These are phyloP conservation scores for Clonostachys rhizophaga DNA, from an alignment of 2,329 filamentous ascomycete genomes.

Conservation along the genomic window DNA sequence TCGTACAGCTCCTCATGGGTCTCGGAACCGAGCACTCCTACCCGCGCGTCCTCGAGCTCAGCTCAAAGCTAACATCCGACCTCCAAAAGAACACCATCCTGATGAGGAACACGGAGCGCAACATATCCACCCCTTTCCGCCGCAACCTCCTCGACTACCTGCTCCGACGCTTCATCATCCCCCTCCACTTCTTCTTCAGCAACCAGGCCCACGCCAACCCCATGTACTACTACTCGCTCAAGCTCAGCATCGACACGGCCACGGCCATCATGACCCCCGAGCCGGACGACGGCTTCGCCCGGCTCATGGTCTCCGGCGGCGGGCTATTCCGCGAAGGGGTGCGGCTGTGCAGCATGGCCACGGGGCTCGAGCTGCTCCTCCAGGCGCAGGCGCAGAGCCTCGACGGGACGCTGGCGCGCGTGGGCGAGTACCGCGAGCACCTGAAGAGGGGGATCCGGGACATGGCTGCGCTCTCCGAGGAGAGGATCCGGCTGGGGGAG, in stretches of 20 bases:
- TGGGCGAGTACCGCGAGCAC: constrained; percentile 12
- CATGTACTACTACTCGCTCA: constrained; percentile 42
- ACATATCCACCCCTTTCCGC: constrained; percentile 24
- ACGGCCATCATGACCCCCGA: constrained; percentile 26
- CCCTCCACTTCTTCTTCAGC: constrained; percentile 45
- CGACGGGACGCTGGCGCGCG: constrained; percentile 19
- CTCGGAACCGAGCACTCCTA: constrained; percentile 24
- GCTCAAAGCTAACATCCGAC: constrained; percentile 19
- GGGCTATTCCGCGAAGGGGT: constrained; percentile 34
- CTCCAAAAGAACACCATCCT: constrained; percentile 1
- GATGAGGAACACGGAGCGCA: constrained; percentile 2
- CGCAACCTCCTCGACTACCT: constrained; percentile 45
- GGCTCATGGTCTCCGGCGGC: constrained; percentile 26
- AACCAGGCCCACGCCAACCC: constrained; percentile 33
- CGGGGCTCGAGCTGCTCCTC: constrained; percentile 29
- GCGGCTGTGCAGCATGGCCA: constrained; percentile 20
- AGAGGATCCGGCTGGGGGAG: constrained; percentile 29
- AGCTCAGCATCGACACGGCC: constrained; percentile 37
- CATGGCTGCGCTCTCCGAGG: constrained; percentile 15
- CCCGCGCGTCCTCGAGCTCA: constrained; percentile 23
- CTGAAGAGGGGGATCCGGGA: constrained; percentile 15
- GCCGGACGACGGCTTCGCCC: constrained; percentile 25
- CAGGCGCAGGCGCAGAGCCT: constrained; percentile 16
- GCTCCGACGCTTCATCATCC: constrained; percentile 48
- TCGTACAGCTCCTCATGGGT: constrained; percentile 25